Conservation (phyloP, 2,329 filamentous ascomycete genomes). For the Claviceps quebecensis region DNA sequence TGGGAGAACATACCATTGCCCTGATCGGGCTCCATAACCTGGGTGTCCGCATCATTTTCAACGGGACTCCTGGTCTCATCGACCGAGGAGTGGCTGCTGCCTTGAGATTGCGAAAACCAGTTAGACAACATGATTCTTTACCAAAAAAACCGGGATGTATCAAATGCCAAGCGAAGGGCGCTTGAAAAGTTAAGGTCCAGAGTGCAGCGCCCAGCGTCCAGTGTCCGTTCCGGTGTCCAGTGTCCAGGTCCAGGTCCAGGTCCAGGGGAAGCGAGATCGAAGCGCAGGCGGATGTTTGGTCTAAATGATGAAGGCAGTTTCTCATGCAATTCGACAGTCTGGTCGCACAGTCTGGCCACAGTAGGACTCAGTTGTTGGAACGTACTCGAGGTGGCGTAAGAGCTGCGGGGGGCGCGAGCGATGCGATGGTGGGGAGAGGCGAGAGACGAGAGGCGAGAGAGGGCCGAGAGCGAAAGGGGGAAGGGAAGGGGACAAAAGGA, state of each 20-base stretch:
- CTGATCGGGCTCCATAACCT: conserved; percentile 78
- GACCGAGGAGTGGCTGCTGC: conserved; percentile 38
- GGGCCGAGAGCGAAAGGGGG: background rate
- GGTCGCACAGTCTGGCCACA: background rate
- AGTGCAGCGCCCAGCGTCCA: too few relatives aligned
- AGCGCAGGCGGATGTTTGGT: background rate
- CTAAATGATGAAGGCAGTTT: background rate
- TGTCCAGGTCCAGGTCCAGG: background rate
- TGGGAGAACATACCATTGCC: conserved; percentile 59
- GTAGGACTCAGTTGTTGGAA: background rate
- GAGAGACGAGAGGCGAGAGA: background rate
- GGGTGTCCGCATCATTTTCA: conserved; percentile 53
- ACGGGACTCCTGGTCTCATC: conserved; percentile 34
- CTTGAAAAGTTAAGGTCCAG: too few relatives aligned
- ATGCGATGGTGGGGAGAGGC: background rate
- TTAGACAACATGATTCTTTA: conserved; percentile 25
- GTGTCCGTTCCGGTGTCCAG: background rate
- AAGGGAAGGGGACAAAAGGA: background rate
- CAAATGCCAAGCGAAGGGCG: too few relatives aligned
- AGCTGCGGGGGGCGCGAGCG: background rate
- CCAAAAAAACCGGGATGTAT: background rate
- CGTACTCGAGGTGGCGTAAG: background rate
- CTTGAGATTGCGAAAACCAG: conserved; percentile 27
- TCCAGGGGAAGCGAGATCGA: background rate
- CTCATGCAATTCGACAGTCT: background rate